Evolutionary conservation across 2,329 filamentous ascomycete genomes (phyloP).

Genomic region (Xylaria sp.): DNA sequence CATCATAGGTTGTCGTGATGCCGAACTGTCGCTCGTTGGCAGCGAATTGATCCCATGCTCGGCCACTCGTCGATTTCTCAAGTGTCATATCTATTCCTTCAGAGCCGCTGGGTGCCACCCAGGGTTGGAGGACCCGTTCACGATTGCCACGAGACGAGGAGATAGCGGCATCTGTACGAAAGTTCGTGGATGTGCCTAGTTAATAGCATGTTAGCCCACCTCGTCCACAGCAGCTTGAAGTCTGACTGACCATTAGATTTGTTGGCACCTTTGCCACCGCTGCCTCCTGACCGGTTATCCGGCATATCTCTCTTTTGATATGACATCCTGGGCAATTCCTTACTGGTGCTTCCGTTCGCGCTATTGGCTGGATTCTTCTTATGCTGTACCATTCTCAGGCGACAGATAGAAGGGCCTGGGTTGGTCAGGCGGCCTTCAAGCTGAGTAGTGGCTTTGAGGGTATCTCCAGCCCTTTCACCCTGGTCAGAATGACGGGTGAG

Average conservation of each 20-base stretch:
- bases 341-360: conserved; percentile 41
- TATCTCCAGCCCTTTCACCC: conserved; percentile 36
- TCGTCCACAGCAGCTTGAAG: conserved; percentile 4
- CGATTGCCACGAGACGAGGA: conserved; percentile 72
- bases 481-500: conserved; percentile 31
- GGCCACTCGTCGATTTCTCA: conserved; percentile 60
- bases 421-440: conserved; percentile 31
- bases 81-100: conserved; percentile 73
- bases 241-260: conserved; percentile 48
- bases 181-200: conserved; percentile 70
- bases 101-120: conserved; percentile 69
- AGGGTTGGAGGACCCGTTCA: conserved; percentile 80
- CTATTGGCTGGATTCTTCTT: conserved; percentile 40
- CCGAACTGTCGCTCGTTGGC: conserved; percentile 89
- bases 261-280: conserved; percentile 44
- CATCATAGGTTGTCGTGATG: conserved; percentile 87
- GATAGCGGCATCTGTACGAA: conserved; percentile 89
- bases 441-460: conserved; percentile 32
- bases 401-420: conserved; percentile 30
- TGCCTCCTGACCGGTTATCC: conserved; percentile 36
- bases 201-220: conserved; percentile 19
- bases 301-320: conserved; percentile 41
- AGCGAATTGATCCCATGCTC: conserved; percentile 89
- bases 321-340: conserved; percentile 39
- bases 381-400: conserved; percentile 44